These are phyloP conservation scores for Halteria grandinella DNA, from an alignment of 73 alveolate genomes.

Conservation along the genomic window DNA sequence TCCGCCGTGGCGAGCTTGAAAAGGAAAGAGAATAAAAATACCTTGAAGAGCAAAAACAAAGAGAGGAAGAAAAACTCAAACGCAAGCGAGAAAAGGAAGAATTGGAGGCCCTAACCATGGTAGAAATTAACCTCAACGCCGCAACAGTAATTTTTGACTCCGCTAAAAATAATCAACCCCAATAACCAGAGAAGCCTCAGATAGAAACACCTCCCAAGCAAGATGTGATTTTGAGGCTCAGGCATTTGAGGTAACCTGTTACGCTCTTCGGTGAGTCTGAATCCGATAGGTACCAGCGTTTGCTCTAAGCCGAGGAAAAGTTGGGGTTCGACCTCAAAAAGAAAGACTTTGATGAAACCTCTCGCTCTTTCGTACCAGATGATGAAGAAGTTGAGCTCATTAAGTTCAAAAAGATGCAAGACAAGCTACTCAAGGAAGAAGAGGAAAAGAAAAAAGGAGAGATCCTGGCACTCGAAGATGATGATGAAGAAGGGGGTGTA, in stretches of 20 bases:
- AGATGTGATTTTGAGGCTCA: constrained; percentile 36
- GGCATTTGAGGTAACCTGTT: constrained; percentile 72
- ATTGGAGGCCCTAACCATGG: background rate
- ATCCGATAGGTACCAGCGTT: constrained; percentile 69
- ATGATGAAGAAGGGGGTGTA: constrained; percentile 56
- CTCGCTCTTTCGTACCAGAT: background rate
- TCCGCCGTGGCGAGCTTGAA: constrained; percentile 27
- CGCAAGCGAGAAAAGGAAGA: constrained; percentile 12
- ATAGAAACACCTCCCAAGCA: constrained; percentile 1
- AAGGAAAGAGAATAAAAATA: constrained; percentile 19
- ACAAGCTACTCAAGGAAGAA: background rate
- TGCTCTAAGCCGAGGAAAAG: constrained; percentile 37
- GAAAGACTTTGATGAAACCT: constrained; percentile 5
- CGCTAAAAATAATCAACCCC: background rate
- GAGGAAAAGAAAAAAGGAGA: background rate
- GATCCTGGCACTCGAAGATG: constrained; percentile 1
- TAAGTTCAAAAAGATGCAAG: no score
- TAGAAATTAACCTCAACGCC: background rate
- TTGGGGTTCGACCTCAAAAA: constrained; percentile 16
- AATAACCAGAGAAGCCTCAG: background rate
- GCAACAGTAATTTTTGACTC: background rate
- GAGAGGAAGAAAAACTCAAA: constrained; percentile 40
- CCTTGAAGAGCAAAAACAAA: constrained; percentile 17
- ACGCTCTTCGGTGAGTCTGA: constrained; percentile 81
- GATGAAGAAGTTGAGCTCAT: constrained; percentile 12